phyloP scores from a whole-genome alignment of 176 grass and related monocot genomes.

The Oryza meyeriana region DNA sequence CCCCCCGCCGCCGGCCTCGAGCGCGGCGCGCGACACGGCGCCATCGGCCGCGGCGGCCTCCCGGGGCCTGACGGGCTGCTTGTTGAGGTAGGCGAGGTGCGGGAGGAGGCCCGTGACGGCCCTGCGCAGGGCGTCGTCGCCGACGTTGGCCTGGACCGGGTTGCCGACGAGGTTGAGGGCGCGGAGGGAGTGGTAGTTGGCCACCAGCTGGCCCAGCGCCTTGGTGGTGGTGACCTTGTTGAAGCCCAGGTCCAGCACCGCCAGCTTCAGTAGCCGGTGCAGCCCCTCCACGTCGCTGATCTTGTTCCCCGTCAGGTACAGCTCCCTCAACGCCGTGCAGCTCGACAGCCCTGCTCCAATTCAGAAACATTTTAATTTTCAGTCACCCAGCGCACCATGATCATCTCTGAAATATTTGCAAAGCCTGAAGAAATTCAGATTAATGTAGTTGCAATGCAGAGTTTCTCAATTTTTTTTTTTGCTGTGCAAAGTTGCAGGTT shows the following conservation, averaged over 20 bases:
- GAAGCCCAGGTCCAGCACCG: slow-evolving; percentile 94
- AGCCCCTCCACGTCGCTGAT: slow-evolving; percentile 88
- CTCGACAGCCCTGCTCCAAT: slow-evolving; percentile 58
- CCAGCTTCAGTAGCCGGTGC: slow-evolving; percentile 90
- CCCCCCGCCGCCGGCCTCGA: slow-evolving; percentile 25
- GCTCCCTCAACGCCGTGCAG: slow-evolving; percentile 82
- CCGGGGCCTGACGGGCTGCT: slow-evolving; percentile 77
- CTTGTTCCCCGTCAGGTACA: slow-evolving; percentile 91
- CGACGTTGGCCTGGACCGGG: slow-evolving; percentile 83
- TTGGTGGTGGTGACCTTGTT: slow-evolving; percentile 91
- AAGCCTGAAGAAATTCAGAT: background rate
- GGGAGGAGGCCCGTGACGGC: slow-evolving; percentile 69
- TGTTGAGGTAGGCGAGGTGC: slow-evolving; percentile 79
- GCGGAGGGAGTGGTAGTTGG: slow-evolving; percentile 92
- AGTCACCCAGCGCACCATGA: background rate
- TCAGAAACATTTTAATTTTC: too few relatives aligned
- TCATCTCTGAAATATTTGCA: background rate
- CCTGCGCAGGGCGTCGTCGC: slow-evolving; percentile 84
- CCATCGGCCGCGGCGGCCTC: slow-evolving; percentile 59
- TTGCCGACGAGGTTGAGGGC: slow-evolving; percentile 93
- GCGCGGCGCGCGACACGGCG: slow-evolving; percentile 66
- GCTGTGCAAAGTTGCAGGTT: too few relatives aligned
- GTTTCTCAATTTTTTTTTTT: too few relatives aligned
- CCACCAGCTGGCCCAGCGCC: slow-evolving; percentile 91
- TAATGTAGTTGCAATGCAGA: background rate